phyloP scores from a whole-genome alignment of 257 asterid species.

The Rehmannia glutinosa region DNA sequence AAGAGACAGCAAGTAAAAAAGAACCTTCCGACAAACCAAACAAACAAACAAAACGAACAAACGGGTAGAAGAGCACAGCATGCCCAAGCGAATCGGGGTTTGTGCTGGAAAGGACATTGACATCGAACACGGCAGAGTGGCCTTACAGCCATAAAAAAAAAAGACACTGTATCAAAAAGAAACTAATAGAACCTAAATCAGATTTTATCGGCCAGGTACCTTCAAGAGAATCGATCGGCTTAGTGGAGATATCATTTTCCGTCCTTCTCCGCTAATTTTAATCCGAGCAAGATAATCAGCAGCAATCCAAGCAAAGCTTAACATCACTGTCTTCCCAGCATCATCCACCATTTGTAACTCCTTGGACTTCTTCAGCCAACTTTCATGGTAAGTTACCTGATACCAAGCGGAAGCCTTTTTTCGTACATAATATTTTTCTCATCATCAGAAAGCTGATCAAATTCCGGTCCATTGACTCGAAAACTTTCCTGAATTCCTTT shows the following conservation, averaged over 20 bases:
- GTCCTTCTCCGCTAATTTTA: slow-evolving; percentile 46
- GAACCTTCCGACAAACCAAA: background rate
- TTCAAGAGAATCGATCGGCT: slow-evolving; percentile 66
- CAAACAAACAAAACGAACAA: background rate
- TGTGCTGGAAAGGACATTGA: background rate
- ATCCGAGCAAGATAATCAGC: slow-evolving; percentile 83
- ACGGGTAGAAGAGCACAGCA: background rate
- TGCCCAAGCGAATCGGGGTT: background rate
- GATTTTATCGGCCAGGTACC: slow-evolving; percentile 68
- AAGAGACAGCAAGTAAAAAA: background rate
- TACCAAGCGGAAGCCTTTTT: slow-evolving; percentile 96
- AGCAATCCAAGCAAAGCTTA: slow-evolving; percentile 97
- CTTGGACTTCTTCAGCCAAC: slow-evolving; percentile 48
- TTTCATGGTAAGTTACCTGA: slow-evolving; percentile 64
- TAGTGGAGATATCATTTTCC: slow-evolving; percentile 29
- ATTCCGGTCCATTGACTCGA: slow-evolving; percentile 54
- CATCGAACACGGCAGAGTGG: slow-evolving; percentile 34
- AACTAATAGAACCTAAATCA: slow-evolving; percentile 23
- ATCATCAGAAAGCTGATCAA: slow-evolving; percentile 47
- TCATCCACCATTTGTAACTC: slow-evolving; percentile 40
- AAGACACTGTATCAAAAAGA: background rate
- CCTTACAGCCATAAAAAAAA: slow-evolving; percentile 18
- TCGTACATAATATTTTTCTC: slow-evolving; percentile 60
- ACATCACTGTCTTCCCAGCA: slow-evolving; percentile 41
- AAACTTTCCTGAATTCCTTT: slow-evolving; percentile 72